Evolutionary conservation across 495 filamentous ascomycete genomes (phyloP), one percentile per base, ranked within the genome.

Genomic region (Patellaria atrata): DNA sequence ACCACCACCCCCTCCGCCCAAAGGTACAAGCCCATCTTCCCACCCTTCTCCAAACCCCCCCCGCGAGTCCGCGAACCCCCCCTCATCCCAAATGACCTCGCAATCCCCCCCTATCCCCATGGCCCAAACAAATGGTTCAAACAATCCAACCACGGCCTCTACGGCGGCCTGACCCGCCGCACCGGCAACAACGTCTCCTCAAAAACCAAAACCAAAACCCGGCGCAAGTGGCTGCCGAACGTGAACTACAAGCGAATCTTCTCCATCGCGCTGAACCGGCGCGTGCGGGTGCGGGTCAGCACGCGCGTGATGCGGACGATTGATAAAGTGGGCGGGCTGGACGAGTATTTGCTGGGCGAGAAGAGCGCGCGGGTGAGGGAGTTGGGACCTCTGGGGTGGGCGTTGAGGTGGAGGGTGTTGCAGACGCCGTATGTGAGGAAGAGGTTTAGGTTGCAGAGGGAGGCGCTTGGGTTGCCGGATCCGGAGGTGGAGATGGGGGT

Each of bases 101-200:
- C 14, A 33, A 56, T 77, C 30, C 87, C 89, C 15, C 55, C 65
- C 3, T 97, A 96, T 60, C 89, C 89, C 0, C 80, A 81, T 60
- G 79, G 79, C n/a, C 71, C 74, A n/a, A 65, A 72, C 33, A 35
- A 10, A 10, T 64, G 73, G 44, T 96, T 79, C 71, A 89, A 91
- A 56, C 84, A 94, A 57, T 71, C 75, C 38, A 81, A 92, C 65
- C 65, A 70, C 28, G 86, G 87, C 41, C 75, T 94, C 5, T 94
- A 89, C 64, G 86, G 79, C 29, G 63, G 64, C 26, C 60, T 70
- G 29, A 69, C 67, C 34, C 84, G 89, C 60, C 82, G 76, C 38
- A 89, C 82, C 67, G 89, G 89, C 52, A 94, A 97, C 73, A 79
- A 75, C 41, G 83, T 94, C 28, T 82, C 82, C 17, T 57, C 73